Evolutionary conservation across 768 basidiomycete genomes (phyloP).

Genomic region (Termitomyces heimii): DNA sequence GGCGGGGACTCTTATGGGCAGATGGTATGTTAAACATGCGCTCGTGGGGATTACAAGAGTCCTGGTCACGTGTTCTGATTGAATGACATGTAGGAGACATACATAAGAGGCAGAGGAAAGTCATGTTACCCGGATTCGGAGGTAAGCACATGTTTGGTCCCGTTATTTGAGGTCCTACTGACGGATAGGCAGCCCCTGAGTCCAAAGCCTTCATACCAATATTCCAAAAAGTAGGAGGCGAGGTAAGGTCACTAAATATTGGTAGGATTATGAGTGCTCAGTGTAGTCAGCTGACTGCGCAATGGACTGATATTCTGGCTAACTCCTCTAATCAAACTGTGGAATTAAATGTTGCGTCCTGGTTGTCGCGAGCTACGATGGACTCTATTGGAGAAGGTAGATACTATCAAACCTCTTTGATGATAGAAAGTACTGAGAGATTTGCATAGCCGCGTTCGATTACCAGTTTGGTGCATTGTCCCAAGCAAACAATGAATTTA

Average conservation of each 20-base stretch:
- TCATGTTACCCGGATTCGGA: slow-evolving; percentile 53
- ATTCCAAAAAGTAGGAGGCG: slow-evolving; percentile 37
- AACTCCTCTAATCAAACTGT: slow-evolving; percentile 32
- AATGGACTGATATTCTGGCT: slow-evolving; percentile 48
- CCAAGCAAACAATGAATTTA: slow-evolving; percentile 44
- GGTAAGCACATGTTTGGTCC: slow-evolving; percentile 18
- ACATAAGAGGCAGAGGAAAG: slow-evolving; percentile 48
- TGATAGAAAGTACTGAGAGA: background rate
- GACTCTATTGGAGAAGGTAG: slow-evolving; percentile 47
- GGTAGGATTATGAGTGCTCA: background rate
- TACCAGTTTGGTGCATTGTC: slow-evolving; percentile 51
- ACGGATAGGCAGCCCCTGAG: slow-evolving; percentile 28
- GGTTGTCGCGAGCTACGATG: slow-evolving; percentile 45
- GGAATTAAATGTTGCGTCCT: slow-evolving; percentile 42
- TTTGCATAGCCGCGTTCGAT: slow-evolving; percentile 41
- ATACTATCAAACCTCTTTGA: background rate
- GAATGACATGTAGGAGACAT: slow-evolving; percentile 24
- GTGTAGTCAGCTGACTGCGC: slow-evolving; percentile 33
- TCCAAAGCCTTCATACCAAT: slow-evolving; percentile 44
- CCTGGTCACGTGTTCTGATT: background rate
- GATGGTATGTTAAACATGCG: slow-evolving; percentile 31
- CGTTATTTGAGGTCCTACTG: background rate
- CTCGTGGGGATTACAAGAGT: background rate
- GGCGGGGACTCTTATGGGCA: slow-evolving; percentile 48
- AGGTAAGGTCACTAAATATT: slow-evolving; percentile 24